These are phyloP conservation scores for Fusarium pilosicola DNA, from an alignment of 2,329 filamentous ascomycete genomes.

Conservation along the genomic window DNA sequence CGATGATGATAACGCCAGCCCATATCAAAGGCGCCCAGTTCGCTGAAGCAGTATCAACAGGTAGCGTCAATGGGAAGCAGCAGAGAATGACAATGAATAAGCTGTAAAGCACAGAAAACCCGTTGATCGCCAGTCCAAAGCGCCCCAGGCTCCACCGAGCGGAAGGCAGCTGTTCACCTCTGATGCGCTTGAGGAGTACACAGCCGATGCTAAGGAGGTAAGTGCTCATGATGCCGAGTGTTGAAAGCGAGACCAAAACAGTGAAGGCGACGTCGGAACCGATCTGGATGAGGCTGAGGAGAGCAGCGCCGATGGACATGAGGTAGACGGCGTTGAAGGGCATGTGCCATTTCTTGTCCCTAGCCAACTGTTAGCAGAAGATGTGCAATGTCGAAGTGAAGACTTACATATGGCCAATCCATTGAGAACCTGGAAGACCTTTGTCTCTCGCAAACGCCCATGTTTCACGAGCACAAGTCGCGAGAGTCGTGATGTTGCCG, in stretches of 20 bases:
- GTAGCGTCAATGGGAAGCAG: conserved; percentile 12
- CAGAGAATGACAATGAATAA: conserved; percentile 28
- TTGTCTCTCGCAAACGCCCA: conserved; percentile 21
- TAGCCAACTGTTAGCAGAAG: background rate
- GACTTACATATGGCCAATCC: conserved; percentile 21
- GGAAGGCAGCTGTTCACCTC: conserved; percentile 7
- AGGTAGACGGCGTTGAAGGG: conserved; percentile 26
- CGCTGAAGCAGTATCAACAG: conserved; percentile 15
- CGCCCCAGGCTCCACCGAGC: conserved; percentile 20
- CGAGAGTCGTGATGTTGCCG: conserved; percentile 19
- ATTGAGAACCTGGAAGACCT: conserved; percentile 17
- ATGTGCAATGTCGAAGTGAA: rapidly evolving
- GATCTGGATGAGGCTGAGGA: conserved; percentile 17
- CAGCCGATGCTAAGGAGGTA: conserved; percentile 29
- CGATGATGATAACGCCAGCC: conserved; percentile 18
- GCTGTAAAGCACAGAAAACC: conserved; percentile 21
- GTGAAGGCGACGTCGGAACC: conserved; percentile 24
- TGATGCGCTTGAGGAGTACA: conserved; percentile 22
- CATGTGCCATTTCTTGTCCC: conserved; percentile 32
- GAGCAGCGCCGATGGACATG: conserved; percentile 24
- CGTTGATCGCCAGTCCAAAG: conserved; percentile 19
- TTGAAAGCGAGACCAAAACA: conserved; percentile 12
- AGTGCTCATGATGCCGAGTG: conserved; percentile 22
- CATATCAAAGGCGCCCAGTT: conserved; percentile 30
- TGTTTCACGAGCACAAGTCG: conserved; percentile 26